Evolutionary conservation across 768 basidiomycete species (phyloP), one percentile per base, ranked within the genome.

Genomic region (Lactarius vividus): DNA sequence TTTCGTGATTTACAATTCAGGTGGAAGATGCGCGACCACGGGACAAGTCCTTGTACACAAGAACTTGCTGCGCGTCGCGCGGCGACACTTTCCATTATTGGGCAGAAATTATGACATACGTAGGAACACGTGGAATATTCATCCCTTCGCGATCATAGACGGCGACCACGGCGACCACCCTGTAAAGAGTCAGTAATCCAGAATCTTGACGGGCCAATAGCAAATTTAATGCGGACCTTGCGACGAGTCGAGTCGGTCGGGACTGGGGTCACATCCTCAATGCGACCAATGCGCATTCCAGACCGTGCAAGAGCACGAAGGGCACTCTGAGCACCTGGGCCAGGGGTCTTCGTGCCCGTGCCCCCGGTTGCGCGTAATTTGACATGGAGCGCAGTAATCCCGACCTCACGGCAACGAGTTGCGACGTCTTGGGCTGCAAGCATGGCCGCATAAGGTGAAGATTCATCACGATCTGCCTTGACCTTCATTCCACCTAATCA

Each of bases 391-490:
- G 96, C 96, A 71, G 93, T 98, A 80, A 99, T 91, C 63, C 97
- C 97, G 72, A 98, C 93, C 81, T 98, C 97, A 76, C 92, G 92
- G 90, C 97, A 99, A 72, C 96, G 93, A 60, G 83, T 77, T 65
- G 96, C 96, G 71, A 95, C 94, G 73, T 98, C 96, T 82, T 98
- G 96, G 52, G 96, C 95, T 62, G 96, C 96, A 77, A 98, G 83
- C 96, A 97, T 96, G 77, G 96, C 94, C 59, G 95, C 94, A 76
- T 97, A 93, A 20, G 92, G 93, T 28, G 96, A 98, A 49, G 95
- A 98, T 82, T 99, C 97, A 82, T 99, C 97, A 80, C 97, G 91
- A 80, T 99, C 97, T 15, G 96, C 97, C 84, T 98, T 99, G 81
- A 99, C 97, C 84, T 98, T 98, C 97, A 98, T 98, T 67, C 97